Evolutionary conservation across 2,329 filamentous ascomycete genomes (phyloP).

Genomic region (Fusarium nodosum): DNA sequence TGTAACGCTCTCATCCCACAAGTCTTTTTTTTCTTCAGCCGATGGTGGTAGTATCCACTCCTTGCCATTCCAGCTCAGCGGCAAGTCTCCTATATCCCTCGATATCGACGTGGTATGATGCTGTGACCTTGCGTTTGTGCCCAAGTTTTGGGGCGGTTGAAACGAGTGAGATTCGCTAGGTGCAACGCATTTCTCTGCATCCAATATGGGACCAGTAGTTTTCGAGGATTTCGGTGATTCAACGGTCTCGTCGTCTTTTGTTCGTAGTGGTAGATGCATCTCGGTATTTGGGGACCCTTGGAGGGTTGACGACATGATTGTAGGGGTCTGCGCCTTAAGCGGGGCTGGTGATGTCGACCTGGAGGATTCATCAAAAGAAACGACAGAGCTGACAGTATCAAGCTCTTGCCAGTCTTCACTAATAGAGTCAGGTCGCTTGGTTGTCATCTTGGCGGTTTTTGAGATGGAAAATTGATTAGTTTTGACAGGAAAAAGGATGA

Average conservation of each 20-base stretch:
- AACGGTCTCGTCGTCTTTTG: not conserved
- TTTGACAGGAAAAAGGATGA: not conserved
- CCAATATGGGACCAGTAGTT: no score
- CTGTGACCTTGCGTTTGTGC: no score
- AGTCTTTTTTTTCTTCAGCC: not conserved
- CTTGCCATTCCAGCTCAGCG: not conserved
- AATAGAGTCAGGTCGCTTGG: conserved; percentile 17
- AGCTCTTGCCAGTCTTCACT: conserved; percentile 46
- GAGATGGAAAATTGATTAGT: rapidly evolving
- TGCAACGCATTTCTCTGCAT: no score
- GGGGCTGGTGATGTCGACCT: conserved; percentile 10
- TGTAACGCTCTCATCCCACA: not conserved
- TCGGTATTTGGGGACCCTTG: not conserved
- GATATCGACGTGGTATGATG: not conserved
- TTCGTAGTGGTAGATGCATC: not conserved
- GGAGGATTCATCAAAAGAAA: conserved; percentile 30
- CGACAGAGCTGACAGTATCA: conserved; percentile 35
- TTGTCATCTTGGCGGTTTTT: conserved; percentile 12
- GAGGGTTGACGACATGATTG: not conserved
- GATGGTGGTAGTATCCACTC: no score
- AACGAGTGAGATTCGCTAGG: not conserved
- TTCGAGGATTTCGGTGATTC: not conserved
- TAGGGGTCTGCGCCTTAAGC: not conserved
- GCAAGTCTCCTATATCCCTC: not conserved
- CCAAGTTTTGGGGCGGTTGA: not conserved